These are phyloP conservation scores for Neophaeococcomyces aloes DNA, from an alignment of 2,329 filamentous ascomycete genomes.

Conservation along the genomic window DNA sequence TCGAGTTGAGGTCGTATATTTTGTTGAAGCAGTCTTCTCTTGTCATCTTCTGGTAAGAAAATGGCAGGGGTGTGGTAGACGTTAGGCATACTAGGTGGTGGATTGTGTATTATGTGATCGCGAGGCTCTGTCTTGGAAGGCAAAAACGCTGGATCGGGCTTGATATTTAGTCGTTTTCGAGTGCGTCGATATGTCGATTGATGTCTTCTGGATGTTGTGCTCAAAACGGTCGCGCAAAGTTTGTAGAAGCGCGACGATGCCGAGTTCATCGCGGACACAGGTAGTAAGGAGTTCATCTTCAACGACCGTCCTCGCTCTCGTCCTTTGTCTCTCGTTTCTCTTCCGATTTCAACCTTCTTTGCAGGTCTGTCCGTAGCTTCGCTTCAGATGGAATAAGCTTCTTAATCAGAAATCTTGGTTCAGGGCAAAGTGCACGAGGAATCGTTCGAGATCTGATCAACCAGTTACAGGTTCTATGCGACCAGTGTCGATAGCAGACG, in stretches of 20 bases:
- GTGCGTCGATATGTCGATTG: constrained; percentile 42
- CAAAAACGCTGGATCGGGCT: constrained; percentile 43
- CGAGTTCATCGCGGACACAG: constrained; percentile 4
- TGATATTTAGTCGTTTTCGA: constrained; percentile 41
- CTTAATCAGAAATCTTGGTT: no score
- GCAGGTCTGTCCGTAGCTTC: no score
- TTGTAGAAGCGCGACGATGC: constrained; percentile 21
- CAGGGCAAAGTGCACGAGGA: no score
- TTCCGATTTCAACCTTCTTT: no score
- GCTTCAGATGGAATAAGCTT: no score
- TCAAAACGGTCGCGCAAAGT: constrained; percentile 20
- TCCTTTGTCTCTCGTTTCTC: no score
- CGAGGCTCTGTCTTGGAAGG: constrained; percentile 28
- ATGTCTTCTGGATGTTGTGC: constrained; percentile 28
- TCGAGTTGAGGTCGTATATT: constrained; percentile 20
- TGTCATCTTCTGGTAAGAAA: constrained; percentile 52
- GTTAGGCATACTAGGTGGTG: constrained; percentile 52
- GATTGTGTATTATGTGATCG: constrained; percentile 55
- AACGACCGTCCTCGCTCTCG: no score
- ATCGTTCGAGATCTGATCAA: no score
- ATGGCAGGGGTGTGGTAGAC: constrained; percentile 55
- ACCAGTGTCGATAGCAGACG: no score
- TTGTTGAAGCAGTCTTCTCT: constrained; percentile 36
- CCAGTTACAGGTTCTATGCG: no score
- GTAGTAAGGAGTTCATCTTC: constrained; percentile 16